Conservation (phyloP, 345 rosid species). For the Conringia planisiliqua region DNA sequence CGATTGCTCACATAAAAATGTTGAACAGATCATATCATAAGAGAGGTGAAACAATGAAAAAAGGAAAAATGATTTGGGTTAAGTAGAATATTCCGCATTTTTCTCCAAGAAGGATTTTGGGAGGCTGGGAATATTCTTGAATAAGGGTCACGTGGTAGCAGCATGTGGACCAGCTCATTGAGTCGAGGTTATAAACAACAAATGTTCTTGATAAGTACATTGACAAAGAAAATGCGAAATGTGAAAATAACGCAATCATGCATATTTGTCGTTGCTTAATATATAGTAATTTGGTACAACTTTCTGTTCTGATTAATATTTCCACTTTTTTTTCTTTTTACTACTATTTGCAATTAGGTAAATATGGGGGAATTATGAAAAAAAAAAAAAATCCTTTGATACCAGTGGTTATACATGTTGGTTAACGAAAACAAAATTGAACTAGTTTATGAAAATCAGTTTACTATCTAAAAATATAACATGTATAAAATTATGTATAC, state of each 20-base stretch:
- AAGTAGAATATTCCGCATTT: conserved; percentile 6
- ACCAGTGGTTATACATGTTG: not conserved
- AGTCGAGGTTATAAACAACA: conserved; percentile 4
- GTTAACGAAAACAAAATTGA: not conserved
- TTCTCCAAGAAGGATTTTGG: not conserved
- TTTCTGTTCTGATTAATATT: not conserved
- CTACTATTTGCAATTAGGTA: not conserved
- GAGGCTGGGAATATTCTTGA: conserved; percentile 24
- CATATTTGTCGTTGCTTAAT: not conserved
- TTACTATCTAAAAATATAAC: not conserved
- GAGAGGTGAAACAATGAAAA: not conserved
- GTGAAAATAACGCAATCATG: conserved; percentile 10
- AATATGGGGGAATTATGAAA: not conserved
- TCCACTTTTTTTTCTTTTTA: not conserved
- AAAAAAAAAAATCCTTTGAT: not conserved
- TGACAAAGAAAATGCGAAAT: conserved; percentile 11
- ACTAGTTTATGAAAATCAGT: not conserved
- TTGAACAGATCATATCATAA: not conserved
- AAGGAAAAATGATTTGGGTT: not conserved
- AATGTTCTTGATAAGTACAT: not conserved
- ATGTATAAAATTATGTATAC: not conserved
- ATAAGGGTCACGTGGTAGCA: conserved; percentile 3
- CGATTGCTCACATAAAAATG: not conserved
- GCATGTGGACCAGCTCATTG: conserved; percentile 26
- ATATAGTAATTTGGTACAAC: not conserved